phyloP scores from a whole-genome alignment of 208 protist species.

The Leishmania tropica region DNA sequence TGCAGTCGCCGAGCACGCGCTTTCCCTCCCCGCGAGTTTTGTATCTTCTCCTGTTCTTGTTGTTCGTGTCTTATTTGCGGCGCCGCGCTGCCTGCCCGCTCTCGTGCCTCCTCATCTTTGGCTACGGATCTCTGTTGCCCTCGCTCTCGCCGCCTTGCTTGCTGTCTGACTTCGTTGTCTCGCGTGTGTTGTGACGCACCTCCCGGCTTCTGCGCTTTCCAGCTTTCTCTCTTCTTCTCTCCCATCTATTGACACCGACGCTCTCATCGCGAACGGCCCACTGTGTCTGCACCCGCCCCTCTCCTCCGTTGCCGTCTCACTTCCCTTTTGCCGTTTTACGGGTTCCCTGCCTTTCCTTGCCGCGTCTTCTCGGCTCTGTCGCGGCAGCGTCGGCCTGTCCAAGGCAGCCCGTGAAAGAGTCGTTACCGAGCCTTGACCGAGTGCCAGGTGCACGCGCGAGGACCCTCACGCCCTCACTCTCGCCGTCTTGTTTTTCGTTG shows the following conservation, averaged over 20 bases:
- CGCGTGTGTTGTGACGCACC: neutral
- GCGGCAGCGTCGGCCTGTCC: neutral
- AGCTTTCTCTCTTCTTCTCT: neutral
- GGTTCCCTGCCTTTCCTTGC: neutral
- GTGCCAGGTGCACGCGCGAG: neutral
- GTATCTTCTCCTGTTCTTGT: neutral
- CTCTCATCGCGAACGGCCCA: neutral
- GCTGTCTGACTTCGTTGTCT: neutral
- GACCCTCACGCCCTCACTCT: neutral
- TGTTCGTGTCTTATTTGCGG: neutral
- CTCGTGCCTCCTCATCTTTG: neutral
- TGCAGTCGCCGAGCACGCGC: neutral
- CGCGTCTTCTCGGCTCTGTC: neutral
- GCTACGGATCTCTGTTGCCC: neutral
- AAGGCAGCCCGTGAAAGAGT: neutral
- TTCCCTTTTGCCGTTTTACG: neutral
- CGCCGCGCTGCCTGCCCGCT: neutral
- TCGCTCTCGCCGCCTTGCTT: neutral
- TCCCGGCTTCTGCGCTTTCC: neutral
- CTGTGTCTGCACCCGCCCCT: neutral
- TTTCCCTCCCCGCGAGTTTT: neutral
- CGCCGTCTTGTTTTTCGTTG: neutral
- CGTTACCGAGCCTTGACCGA: neutral
- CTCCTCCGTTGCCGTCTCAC: neutral
- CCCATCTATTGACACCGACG: neutral